Percentiles rank a stretch among this genome's conserved stretches.
These are phyloP conservation scores for Solanum verrucosum DNA, from an alignment of 257 asterid species.

Conservation along the genomic window DNA sequence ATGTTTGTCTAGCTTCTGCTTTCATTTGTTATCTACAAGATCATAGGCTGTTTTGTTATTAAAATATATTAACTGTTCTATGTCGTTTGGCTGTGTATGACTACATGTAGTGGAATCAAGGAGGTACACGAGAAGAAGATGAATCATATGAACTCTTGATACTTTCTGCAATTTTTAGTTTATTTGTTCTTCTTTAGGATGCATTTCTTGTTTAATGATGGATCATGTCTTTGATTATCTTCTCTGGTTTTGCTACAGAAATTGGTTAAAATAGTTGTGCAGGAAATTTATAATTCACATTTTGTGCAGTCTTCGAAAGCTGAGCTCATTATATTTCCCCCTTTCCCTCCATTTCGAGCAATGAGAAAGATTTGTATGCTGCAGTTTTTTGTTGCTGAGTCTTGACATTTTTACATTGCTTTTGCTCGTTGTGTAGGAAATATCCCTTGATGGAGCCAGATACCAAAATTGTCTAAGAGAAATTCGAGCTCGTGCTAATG, in stretches of 20 bases:
- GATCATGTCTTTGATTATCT: neutral
- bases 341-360: neutral
- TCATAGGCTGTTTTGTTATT: neutral
- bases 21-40: neutral
- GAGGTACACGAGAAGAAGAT: neutral
- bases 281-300: neutral
- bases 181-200: neutral
- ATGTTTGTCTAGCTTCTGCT: neutral
- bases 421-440: conserved; percentile 58
- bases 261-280: neutral
- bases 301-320: neutral
- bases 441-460: conserved; percentile 89
- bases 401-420: neutral
- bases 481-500: conserved; percentile 83
- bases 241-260: neutral
- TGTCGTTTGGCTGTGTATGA: neutral
- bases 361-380: neutral
- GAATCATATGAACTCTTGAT: neutral
- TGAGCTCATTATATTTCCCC: neutral
- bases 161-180: neutral
- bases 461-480: conserved; percentile 88
- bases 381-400: neutral
- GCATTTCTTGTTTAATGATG: neutral
- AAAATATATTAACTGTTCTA: neutral
- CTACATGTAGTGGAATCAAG: neutral